phyloP scores from a whole-genome alignment of 1,284 basidiomycete species.

The Malassezia furfur region DNA sequence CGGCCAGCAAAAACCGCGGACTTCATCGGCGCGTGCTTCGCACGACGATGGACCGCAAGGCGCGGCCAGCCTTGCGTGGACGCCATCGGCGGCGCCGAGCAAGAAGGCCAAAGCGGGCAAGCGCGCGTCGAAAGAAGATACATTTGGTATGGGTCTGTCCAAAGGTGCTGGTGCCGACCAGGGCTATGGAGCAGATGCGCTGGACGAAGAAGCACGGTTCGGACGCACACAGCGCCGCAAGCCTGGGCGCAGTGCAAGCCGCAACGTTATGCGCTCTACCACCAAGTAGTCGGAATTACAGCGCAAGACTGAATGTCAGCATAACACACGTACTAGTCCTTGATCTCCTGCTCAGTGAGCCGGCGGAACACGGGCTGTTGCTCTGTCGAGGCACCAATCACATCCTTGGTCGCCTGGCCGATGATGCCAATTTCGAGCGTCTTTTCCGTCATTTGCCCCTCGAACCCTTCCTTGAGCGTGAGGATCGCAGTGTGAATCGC shows the following conservation, averaged over 20 bases:
- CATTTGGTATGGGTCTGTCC: slow-evolving; percentile 40
- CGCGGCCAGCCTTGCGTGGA: slow-evolving; percentile 32
- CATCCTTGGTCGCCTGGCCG: slow-evolving; percentile 46
- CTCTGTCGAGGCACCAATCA: slow-evolving; percentile 23
- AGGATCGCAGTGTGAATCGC: slow-evolving; percentile 98
- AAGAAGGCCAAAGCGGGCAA: slow-evolving; percentile 2
- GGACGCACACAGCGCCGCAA: slow-evolving; percentile 36
- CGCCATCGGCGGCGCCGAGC: slow-evolving; percentile 18
- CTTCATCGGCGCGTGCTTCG: not conserved
- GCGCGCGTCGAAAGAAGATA: slow-evolving; percentile 50
- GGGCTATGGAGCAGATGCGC: slow-evolving; percentile 59
- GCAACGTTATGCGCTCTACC: slow-evolving; percentile 27
- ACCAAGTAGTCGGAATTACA: not conserved
- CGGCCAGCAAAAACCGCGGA: slow-evolving; percentile 39
- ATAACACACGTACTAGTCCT: slow-evolving; percentile 29
- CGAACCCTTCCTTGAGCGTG: slow-evolving; percentile 96
- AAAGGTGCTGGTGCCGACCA: slow-evolving; percentile 41
- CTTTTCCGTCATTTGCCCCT: slow-evolving; percentile 99
- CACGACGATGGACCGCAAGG: slow-evolving; percentile 51
- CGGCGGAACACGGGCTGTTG: slow-evolving; percentile 37
- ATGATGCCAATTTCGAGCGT: slow-evolving; percentile 98
- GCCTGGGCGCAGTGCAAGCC: slow-evolving; percentile 39
- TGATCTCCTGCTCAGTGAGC: slow-evolving; percentile 33
- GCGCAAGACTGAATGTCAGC: not conserved
- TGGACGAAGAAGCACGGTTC: slow-evolving; percentile 64